A percentile compares a stretch with the other conserved stretches of the same genome.
Evolutionary conservation across 345 rosid genomes (phyloP).

Genomic region (Salix suchowensis): DNA sequence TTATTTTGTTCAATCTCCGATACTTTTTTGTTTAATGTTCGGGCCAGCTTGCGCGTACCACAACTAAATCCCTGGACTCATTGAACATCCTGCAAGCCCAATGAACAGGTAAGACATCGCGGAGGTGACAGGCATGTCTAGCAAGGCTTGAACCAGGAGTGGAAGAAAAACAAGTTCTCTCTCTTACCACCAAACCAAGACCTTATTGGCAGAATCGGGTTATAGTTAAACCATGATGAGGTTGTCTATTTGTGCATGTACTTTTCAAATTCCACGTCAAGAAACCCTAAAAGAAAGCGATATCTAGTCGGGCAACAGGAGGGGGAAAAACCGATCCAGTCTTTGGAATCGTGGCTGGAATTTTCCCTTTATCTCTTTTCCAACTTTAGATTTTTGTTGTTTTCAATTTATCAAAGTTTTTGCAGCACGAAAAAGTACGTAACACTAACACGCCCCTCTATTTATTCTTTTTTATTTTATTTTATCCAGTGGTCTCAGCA

Average conservation of each 20-base stretch:
- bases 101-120: too few relatives aligned
- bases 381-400: constrained; percentile 24
- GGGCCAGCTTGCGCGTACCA: too few relatives aligned
- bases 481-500: constrained; percentile 18
- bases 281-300: constrained; percentile 20
- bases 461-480: constrained; percentile 17
- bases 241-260: constrained; percentile 17
- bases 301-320: constrained; percentile 3
- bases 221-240: background rate
- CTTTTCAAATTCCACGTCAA: constrained; percentile 17
- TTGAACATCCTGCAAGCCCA: too few relatives aligned
- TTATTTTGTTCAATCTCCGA: too few relatives aligned
- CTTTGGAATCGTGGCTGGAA: constrained; percentile 39
- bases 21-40: too few relatives aligned
- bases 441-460: constrained; percentile 31
- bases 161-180: too few relatives aligned
- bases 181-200: too few relatives aligned
- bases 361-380: constrained; percentile 33
- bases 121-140: fast-evolving
- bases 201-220: background rate
- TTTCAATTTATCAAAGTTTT: constrained; percentile 45
- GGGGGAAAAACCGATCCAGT: constrained; percentile 12
- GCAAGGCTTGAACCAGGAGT: too few relatives aligned
- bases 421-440: constrained; percentile 43
- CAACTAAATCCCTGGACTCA: too few relatives aligned